Evolutionary conservation across 2,329 filamentous ascomycete genomes (phyloP), one percentile per base, ranked within the genome.

Genomic region (Colletotrichum phormii): DNA sequence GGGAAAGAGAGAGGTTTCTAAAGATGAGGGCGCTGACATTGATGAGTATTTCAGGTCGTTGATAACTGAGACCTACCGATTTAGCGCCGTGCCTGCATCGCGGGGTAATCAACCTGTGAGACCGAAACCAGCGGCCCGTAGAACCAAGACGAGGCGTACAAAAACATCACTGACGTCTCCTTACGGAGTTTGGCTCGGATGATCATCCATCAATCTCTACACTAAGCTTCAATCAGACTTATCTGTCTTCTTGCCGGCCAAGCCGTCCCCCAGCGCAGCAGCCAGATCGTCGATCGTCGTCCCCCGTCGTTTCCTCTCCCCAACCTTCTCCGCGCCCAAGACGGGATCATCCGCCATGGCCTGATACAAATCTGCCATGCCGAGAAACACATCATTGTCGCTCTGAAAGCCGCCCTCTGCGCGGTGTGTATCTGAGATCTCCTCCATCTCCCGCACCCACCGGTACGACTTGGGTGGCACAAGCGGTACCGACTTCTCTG

Each of bases 401-500:
- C 80, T 80, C 5, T 81, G 81, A 79, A 92, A 94, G 0, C 91
- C 91, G 0, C 90, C 92, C 60, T 92, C 91, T 35, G 89, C 87
- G 5, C 82, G 82, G 79, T 94, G 91, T 2, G 91, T 93, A 67
- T 87, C 83, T 2, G 88, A 89, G 77, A 95, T 94, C 85, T 95
- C 90, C 76, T 91, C 87, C 93, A 95, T 95, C 84, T 95, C 93
- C 33, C 86, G 84, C 0, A 94, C 91, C 93, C 93, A 95, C 8
- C 93, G 86, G 79, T 94, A 95, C n/a, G 93, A 93, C 82, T 95
- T 95, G 5, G 90, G 89, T 26, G 92, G 87, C 88, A 95, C 93
- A 18, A 81, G 83, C 2, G 88, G 83, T 7, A 94, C 82, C 2
- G 86, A 83, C 35, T 78, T 83, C 76, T 89, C 86, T 0, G 86